Evolutionary conservation across 2,329 filamentous ascomycete species (phyloP), one percentile per base, ranked within the genome.

Genomic region (Epichloe gansuensis): DNA sequence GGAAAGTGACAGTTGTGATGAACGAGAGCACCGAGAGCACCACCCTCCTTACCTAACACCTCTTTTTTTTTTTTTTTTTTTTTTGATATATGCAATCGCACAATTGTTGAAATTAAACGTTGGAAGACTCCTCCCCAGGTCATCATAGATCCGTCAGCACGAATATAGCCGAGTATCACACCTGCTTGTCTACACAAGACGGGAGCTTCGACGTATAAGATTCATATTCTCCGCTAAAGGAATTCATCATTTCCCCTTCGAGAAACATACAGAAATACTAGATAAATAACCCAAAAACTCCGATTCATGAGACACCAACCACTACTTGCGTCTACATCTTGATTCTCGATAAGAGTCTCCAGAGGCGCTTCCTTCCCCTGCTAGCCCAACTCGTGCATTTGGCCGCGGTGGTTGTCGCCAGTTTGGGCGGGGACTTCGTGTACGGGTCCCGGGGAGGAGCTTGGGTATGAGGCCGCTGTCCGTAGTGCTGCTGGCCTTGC

Each of bases 301-400:
- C 56, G 48, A 43, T 23, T 6, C 21, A 41, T 51, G 12, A n/a
- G 35, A 31, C 38, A 31, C 8, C 8, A 31, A 31, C 8, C 8
- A 31, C 28, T 31, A 31, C 9, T 31, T 31, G 28, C 28, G 28
- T 31, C 28, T 25, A 21, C 13, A 44, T 25, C 9, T 44, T 43
- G 41, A 17, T 44, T 12, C 23, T 25, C 6, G n/a, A 12, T 21
- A 23, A 21, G 17, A 21, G 17, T 21, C 3, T 38, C 46, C 7
- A 21, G n/a, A 39, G 13, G 11, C 13, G 37, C 37, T 39, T n/a
- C 5, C 17, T 21, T 21, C 17, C 17, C 23, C 42, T 5, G 15
- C 46, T 50, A 56, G 6, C 28, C 63, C 58, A 74, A 55, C 62
- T 74, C 72, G 44, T 73, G 69, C 53, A 72, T 68, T 52, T 72